phyloP scores from a whole-genome alignment of 768 basidiomycete species.

The Russula foetens region DNA sequence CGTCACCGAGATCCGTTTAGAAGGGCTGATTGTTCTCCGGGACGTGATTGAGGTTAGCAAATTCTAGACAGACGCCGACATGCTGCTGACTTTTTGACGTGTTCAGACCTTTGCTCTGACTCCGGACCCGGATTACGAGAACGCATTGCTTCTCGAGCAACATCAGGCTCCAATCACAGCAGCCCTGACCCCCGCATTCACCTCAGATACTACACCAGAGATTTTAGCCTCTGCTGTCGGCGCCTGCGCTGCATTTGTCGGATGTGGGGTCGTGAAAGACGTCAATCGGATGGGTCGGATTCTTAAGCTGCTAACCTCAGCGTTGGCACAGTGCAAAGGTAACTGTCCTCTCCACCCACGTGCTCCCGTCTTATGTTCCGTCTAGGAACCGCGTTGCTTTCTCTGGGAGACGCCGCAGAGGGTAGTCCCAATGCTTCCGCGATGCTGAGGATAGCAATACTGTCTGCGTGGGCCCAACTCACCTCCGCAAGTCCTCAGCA shows the following conservation, averaged over 20 bases:
- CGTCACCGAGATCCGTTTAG: constrained; percentile 89
- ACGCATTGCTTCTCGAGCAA: constrained; percentile 86
- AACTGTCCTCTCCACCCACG: constrained; percentile 5
- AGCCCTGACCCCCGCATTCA: constrained; percentile 93
- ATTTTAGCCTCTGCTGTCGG: constrained; percentile 88
- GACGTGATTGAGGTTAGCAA: constrained; percentile 84
- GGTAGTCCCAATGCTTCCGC: constrained; percentile 91
- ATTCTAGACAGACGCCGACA: not conserved
- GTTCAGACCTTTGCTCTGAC: constrained; percentile 75
- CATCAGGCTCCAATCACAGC: constrained; percentile 98
- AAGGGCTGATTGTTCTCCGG: constrained; percentile 79
- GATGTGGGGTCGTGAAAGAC: constrained; percentile 90
- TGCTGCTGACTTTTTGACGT: constrained; percentile 2
- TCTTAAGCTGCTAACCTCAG: constrained; percentile 76
- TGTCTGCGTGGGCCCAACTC: constrained; percentile 94
- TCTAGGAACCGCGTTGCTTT: constrained; percentile 73
- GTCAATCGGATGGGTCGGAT: constrained; percentile 89
- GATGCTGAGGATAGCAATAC: constrained; percentile 86
- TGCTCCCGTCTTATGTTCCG: not conserved
- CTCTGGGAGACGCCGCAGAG: constrained; percentile 79
- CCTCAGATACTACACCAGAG: constrained; percentile 91
- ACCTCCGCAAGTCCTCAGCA: constrained; percentile 71
- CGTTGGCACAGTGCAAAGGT: constrained; percentile 90
- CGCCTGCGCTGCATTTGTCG: constrained; percentile 92
- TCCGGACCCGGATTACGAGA: constrained; percentile 90